Evolutionary conservation across 495 filamentous ascomycete species (phyloP), one percentile per base, ranked within the genome.

Genomic region (Lasiosphaeria hispida): DNA sequence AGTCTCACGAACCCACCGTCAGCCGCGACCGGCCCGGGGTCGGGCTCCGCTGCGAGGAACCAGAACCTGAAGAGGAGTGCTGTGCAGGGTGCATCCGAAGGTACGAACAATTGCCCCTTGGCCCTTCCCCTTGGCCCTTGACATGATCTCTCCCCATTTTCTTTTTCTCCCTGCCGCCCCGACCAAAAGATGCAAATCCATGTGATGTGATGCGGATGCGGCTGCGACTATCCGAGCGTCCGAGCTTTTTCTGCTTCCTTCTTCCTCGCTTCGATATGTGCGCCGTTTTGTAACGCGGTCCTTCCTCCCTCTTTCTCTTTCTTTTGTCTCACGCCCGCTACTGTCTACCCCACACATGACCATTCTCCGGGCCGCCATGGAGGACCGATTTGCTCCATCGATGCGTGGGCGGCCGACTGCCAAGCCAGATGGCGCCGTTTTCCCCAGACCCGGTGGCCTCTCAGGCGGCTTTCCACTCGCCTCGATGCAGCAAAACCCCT

Each of bases 31-130:
- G 75, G 73, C 33, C 73, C 74, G 51, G 72, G 72, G 30, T 76
- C 75, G 50, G 67, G 58, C 48, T 72, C 71, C 50, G 65, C 70
- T 38, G 62, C 65, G n/a, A 65, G 72, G 48, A 80, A 70, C 58
- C 82, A 85, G 68, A 80, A 72, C 59, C 74, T 89, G 61, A 91
- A 91, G 77, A 81, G 85, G 72, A 87, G 79, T 63, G 23, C 23
- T 5, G 83, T 90, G 61, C 87, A 89, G 77, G 83, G 85, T 60
- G 83, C 84, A 59, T 90, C 91, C 75, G 88, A 92, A 80, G 90
- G 90, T 92, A 84, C 71, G 73, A 58, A n/a, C n/a, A 54, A 10
- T 18, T n/a, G n/a, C n/a, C n/a, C n/a, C n/a, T 42, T 55, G 15
- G 17, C 34, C n/a, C n/a, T 42, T 55, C 15, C 13, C 34, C 35